These are phyloP conservation scores for Ceratobasidium sp. DNA, from an alignment of 1,284 basidiomycete genomes.

Conservation along the genomic window DNA sequence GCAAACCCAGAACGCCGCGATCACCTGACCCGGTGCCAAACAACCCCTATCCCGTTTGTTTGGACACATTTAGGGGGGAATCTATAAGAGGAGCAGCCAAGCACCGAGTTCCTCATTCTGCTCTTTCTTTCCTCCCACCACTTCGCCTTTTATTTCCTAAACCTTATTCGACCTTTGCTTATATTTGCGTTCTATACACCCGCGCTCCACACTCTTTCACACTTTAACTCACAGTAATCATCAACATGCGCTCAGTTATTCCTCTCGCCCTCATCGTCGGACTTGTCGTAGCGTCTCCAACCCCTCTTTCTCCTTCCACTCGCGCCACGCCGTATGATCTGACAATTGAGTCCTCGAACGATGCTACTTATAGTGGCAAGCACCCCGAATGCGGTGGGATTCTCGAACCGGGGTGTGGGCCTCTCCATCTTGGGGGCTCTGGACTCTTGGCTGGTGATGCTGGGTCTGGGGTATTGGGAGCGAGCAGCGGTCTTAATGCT, in stretches of 20 bases:
- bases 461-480: constrained; percentile 8
- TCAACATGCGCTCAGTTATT: constrained; percentile 22
- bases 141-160: neutral
- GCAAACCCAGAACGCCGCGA: neutral
- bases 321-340: constrained; percentile 24
- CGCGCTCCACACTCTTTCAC: constrained; percentile 27
- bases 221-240: neutral
- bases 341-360: neutral
- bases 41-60: constrained; percentile 21
- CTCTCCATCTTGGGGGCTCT: constrained; percentile 12
- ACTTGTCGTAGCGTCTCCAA: constrained; percentile 16
- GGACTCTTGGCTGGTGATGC: neutral
- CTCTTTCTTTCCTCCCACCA: constrained; percentile 32
- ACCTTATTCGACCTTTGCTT: neutral
- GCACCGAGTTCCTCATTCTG: neutral
- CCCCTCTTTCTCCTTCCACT: constrained; percentile 7
- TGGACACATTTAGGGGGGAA: neutral
- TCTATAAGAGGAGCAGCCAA: constrained; percentile 12
- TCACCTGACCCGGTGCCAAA: constrained; percentile 21
- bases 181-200: neutral
- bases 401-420: constrained; percentile 10
- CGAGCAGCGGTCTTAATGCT: neutral
- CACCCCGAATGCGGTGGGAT: constrained; percentile 6
- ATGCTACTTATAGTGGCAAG: neutral
- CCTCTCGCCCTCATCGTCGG: constrained; percentile 22